Evolutionary conservation across 768 basidiomycete species (phyloP), one percentile per base, ranked within the genome.

Genomic region (Artomyces pyxidatus): DNA sequence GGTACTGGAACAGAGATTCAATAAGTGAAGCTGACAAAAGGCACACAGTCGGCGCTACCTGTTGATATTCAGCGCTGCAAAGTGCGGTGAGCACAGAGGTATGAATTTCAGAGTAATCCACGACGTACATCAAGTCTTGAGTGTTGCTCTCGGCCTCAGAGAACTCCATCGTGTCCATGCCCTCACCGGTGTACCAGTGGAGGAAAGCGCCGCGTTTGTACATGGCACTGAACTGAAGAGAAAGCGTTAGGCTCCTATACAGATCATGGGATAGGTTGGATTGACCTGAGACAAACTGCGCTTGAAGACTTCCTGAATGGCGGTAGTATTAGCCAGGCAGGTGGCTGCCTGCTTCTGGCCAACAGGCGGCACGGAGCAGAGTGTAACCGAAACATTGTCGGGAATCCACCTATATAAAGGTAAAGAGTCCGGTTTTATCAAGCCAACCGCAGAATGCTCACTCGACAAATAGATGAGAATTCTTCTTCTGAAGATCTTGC

Each of bases 111-210:
- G 50, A 27, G 27, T 2, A 44, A 48, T 14, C 21, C 47, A 26
- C 16, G 21, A 69, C 88, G 64, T 63, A 90, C 88, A 91, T 83
- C 42, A 92, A 64, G 68, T 92, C 90, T 3, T 73, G 75, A 2
- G 77, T 70, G 62, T 91, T 90, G 61, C 85, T 90, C 68, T 91
- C 88, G 0, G 90, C 89, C 64, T 92, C 89, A 0, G 85, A 76
- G 65, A 92, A 90, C 66, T 92, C 78, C 83, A 83, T 77, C 16
- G 76, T 62, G 61, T 93, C 92, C 92, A 94, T 93, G 37, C 91
- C 91, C 64, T 94, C 91, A 11, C 80, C 85, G 8, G 81, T 86
- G 63, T 91, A 93, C 88, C 89, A 92, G 63, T 93, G 89, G 49
- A 94, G 65, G 74, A 88, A 95, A 5, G 92, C 92, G 39, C 75